These are phyloP conservation scores for Phytophthora pistaciae DNA, from an alignment of 352 stramenopile species.

Conservation along the genomic window DNA sequence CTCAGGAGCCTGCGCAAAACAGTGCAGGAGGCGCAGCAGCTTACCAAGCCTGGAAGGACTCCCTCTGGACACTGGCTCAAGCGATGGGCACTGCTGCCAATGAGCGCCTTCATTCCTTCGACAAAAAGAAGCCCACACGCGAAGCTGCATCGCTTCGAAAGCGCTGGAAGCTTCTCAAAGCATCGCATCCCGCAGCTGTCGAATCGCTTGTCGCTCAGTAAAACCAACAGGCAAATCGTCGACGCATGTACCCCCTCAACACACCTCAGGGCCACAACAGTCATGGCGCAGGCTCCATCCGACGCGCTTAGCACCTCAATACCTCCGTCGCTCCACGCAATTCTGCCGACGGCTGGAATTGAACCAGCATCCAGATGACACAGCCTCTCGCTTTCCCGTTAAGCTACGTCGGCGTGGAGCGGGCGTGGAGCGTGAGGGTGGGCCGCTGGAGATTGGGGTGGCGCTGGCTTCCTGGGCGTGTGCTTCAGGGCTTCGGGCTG, in stretches of 20 bases:
- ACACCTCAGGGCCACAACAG: background rate
- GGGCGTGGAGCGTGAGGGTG: background rate
- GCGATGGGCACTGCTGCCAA: background rate
- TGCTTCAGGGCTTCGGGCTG: no score
- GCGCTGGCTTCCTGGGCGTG: no score
- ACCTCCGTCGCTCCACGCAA: background rate
- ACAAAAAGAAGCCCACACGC: background rate
- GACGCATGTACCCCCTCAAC: background rate
- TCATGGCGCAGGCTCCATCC: background rate
- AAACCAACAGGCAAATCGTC: background rate
- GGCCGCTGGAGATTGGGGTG: no score
- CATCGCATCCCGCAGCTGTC: background rate
- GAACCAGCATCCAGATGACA: background rate
- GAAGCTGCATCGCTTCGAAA: background rate
- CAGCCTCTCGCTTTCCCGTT: background rate
- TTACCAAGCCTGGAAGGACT: background rate
- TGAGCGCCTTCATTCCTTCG: background rate
- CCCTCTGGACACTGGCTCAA: background rate
- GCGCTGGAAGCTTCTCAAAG: background rate
- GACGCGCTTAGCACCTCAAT: background rate
- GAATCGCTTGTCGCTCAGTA: background rate
- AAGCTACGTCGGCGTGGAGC: background rate
- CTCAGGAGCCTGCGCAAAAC: background rate
- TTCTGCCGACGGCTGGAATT: background rate
- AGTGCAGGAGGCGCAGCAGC: no score